A percentile compares a stretch with the other conserved stretches of the same genome.
phyloP scores from a whole-genome alignment of 1,284 basidiomycete genomes.

The Cystobasidium pallidum region DNA sequence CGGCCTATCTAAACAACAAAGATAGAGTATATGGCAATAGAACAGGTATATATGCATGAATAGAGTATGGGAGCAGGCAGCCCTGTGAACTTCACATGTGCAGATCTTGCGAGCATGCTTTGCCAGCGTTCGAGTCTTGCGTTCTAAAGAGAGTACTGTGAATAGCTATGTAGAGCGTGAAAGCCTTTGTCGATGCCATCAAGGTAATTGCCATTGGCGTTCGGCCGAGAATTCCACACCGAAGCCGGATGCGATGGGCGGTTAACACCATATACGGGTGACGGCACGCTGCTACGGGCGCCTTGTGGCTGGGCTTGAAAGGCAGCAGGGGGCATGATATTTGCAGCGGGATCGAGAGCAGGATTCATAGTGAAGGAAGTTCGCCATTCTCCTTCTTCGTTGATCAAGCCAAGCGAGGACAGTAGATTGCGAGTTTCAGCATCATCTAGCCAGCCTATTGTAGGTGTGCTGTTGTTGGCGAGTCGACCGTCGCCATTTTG shows the following conservation, averaged over 20 bases:
- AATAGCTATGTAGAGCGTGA: slow-evolving; percentile 2
- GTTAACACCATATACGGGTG: slow-evolving; percentile 3
- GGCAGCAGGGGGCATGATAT: neutral
- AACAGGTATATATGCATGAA: too few species aligned
- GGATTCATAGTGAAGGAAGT: slow-evolving; percentile 21
- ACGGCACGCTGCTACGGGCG: too few species aligned
- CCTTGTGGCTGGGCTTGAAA: neutral
- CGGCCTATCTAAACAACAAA: too few species aligned
- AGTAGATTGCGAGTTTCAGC: slow-evolving; percentile 24
- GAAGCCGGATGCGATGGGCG: neutral
- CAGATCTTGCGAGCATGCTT: too few species aligned
- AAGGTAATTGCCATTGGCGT: neutral
- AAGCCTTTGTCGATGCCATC: slow-evolving; percentile 7
- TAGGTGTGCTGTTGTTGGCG: slow-evolving; percentile 14
- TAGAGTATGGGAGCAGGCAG: too few species aligned
- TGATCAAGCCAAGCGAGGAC: slow-evolving; percentile 31
- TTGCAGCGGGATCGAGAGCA: slow-evolving; percentile 11
- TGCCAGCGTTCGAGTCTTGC: neutral
- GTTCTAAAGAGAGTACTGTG: slow-evolving; percentile 13
- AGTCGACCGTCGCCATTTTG: slow-evolving; percentile 1
- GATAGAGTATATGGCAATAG: too few species aligned
- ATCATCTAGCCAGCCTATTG: slow-evolving; percentile 37
- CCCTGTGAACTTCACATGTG: too few species aligned
- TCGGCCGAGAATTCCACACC: neutral
- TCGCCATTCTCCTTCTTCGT: slow-evolving; percentile 27